Evolutionary conservation across 2,329 filamentous ascomycete species (phyloP).

Genomic region (Xylaria multiplex): DNA sequence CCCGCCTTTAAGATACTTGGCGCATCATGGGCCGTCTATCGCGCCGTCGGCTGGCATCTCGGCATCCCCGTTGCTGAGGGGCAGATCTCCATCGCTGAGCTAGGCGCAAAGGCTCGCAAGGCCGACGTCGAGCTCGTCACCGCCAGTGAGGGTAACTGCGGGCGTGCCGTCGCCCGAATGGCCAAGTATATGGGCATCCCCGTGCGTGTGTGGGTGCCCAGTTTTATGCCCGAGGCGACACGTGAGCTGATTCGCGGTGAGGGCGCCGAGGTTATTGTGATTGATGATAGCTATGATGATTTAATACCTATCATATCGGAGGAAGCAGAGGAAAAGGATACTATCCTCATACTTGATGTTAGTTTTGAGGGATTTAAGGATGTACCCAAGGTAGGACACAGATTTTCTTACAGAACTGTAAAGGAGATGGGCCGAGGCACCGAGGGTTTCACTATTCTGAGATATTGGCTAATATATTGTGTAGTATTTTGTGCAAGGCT

Average conservation of each 20-base stretch:
- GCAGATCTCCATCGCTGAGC: conserved; percentile 37
- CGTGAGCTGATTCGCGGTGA: conserved; percentile 67
- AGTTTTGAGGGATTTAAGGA: conserved; percentile 73
- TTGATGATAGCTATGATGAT: conserved; percentile 71
- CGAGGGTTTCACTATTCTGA: neutral
- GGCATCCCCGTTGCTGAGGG: conserved; percentile 54
- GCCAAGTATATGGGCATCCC: conserved; percentile 64
- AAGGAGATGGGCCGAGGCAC: neutral
- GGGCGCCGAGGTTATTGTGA: conserved; percentile 67
- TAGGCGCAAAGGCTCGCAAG: conserved; percentile 39
- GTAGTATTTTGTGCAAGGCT: conserved; percentile 81
- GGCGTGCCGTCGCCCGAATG: conserved; percentile 77
- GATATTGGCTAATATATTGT: conserved; percentile 16
- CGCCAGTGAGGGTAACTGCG: conserved; percentile 81
- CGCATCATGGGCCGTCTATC: conserved; percentile 77
- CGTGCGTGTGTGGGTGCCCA: conserved; percentile 71
- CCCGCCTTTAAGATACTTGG: conserved; percentile 85
- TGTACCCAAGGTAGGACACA: conserved; percentile 63
- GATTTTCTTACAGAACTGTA: neutral
- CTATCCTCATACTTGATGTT: conserved; percentile 74
- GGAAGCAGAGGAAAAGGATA: conserved; percentile 54
- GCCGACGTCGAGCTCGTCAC: conserved; percentile 57
- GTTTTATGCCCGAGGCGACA: conserved; percentile 64
- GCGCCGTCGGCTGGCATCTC: conserved; percentile 60
- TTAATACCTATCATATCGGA: conserved; percentile 62